Evolutionary conservation across 148 eudicot genomes (phyloP).

Genomic region (Cornus controversa): DNA sequence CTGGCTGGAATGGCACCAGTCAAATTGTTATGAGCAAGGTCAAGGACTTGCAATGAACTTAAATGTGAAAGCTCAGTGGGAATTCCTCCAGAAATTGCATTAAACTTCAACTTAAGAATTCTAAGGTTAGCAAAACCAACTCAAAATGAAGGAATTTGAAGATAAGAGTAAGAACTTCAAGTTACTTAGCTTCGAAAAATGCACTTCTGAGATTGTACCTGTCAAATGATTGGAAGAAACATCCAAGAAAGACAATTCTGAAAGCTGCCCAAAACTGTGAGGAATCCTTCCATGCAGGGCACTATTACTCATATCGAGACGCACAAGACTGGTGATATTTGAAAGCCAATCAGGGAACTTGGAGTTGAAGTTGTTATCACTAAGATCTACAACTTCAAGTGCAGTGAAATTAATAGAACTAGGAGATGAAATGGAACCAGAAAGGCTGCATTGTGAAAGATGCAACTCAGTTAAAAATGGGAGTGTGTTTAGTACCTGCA

Average conservation of each 20-base stretch:
- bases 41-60: too few relatives aligned
- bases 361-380: constrained; percentile 22
- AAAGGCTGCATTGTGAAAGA: too few relatives aligned
- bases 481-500: constrained; percentile 20
- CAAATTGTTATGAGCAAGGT: too few relatives aligned
- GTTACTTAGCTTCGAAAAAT: too few relatives aligned
- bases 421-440: constrained; percentile 13
- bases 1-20: too few relatives aligned
- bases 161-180: too few relatives aligned
- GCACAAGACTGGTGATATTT: constrained; percentile 24
- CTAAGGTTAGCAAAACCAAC: too few relatives aligned
- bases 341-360: constrained; percentile 22
- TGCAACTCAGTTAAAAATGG: constrained; percentile 37
- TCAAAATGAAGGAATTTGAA: too few relatives aligned
- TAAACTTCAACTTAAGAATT: too few relatives aligned
- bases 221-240: constrained; percentile 25
- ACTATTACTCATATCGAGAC: constrained; percentile 20
- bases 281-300: constrained; percentile 23
- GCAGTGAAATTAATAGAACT: constrained; percentile 30
- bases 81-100: too few relatives aligned
- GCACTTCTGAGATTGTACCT: constrained; percentile 26
- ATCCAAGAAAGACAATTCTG: constrained; percentile 20
- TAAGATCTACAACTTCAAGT: constrained; percentile 27
- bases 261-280: constrained; percentile 30
- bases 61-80: too few relatives aligned